Evolutionary conservation across 495 filamentous ascomycete genomes (phyloP).

Genomic region (Aspergillus nanangensis): DNA sequence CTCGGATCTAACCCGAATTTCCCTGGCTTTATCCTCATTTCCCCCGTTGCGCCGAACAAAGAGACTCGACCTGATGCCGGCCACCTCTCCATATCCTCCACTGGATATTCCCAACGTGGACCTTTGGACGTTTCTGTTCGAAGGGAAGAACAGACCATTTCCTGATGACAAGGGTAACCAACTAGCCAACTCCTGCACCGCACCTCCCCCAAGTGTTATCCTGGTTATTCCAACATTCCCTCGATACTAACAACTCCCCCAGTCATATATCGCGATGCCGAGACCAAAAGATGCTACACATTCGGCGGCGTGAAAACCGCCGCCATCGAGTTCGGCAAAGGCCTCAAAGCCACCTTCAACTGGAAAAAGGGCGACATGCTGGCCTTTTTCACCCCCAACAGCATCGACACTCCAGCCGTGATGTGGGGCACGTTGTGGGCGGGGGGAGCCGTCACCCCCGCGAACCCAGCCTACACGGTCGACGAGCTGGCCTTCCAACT

Average conservation of each 20-base stretch:
- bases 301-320: constrained; percentile 59
- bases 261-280: constrained; percentile 80
- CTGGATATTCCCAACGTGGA: constrained; percentile 48
- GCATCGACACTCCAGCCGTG: constrained; percentile 65
- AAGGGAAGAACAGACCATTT: constrained; percentile 62
- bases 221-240: background rate
- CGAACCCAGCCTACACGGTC: constrained; percentile 82
- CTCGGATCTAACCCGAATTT: background rate
- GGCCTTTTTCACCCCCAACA: constrained; percentile 67
- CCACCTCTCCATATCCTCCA: constrained; percentile 33
- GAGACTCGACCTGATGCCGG: constrained; percentile 34
- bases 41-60: background rate
- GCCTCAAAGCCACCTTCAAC: constrained; percentile 62
- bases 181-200: no score
- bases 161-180: constrained; percentile 54
- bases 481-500: constrained; percentile 89
- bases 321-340: constrained; percentile 75
- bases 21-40: background rate
- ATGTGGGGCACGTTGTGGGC: constrained; percentile 82
- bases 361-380: constrained; percentile 82
- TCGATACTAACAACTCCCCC: constrained; percentile 10
- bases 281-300: constrained; percentile 69
- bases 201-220: no score
- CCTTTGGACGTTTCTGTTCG: constrained; percentile 75
- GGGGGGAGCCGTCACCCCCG: constrained; percentile 74